Evolutionary conservation across 345 rosid genomes (phyloP).

Genomic region (Populus nigra): DNA sequence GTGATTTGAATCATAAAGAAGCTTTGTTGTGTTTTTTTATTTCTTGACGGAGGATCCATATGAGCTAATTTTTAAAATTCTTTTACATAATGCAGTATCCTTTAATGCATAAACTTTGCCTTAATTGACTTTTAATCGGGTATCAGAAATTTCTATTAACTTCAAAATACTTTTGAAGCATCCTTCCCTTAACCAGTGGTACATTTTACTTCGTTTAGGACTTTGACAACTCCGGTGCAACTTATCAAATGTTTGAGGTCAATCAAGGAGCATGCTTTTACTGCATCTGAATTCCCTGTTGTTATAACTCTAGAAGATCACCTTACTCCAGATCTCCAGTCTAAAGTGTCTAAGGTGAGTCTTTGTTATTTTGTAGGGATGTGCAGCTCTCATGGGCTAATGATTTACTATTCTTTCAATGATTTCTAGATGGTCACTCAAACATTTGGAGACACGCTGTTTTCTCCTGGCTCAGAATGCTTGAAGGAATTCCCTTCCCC

Average conservation of each 20-base stretch:
- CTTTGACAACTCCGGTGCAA: conserved; percentile 79
- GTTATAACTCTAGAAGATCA: conserved; percentile 96
- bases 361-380: neutral
- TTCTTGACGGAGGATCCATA: neutral
- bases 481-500: conserved; percentile 86
- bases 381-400: conserved; percentile 1
- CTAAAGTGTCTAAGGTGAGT: conserved; percentile 79
- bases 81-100: neutral
- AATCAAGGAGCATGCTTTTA: conserved; percentile 72
- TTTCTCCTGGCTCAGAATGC: conserved; percentile 67
- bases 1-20: neutral
- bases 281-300: conserved; percentile 78
- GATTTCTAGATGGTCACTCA: conserved; percentile 67
- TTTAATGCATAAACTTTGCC: neutral
- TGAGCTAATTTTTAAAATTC: neutral
- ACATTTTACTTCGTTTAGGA: conserved; percentile 45
- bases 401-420: conserved; percentile 20
- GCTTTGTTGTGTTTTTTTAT: neutral
- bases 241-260: conserved; percentile 64
- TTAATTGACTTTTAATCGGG: neutral
- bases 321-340: conserved; percentile 76
- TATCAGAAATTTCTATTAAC: neutral
- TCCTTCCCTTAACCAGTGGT: neutral
- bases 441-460: conserved; percentile 80
- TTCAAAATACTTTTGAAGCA: neutral